A percentile compares a stretch with the other conserved stretches of the same genome.
These are phyloP conservation scores for Tulasnella sp. DNA, from an alignment of 768 basidiomycete genomes.

Conservation along the genomic window DNA sequence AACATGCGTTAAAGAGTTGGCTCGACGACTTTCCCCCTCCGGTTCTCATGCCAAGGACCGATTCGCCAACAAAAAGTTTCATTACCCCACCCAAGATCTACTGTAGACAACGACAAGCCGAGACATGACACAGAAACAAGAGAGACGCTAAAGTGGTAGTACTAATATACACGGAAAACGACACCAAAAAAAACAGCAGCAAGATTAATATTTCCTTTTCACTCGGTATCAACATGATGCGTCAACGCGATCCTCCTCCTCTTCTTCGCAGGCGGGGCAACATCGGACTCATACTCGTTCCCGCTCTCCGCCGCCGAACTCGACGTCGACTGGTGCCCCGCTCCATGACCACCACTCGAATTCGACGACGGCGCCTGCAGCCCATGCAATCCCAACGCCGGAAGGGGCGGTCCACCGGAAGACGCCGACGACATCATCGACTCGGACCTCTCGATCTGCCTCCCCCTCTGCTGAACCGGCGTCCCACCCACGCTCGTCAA, in stretches of 20 bases:
- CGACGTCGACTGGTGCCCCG: background rate
- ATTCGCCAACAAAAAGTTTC: too few species aligned
- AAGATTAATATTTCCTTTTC: background rate
- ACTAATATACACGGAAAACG: background rate
- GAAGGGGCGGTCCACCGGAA: background rate
- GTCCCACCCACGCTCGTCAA: background rate
- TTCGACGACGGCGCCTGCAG: background rate
- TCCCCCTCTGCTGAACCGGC: background rate
- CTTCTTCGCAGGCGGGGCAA: conserved; percentile 63
- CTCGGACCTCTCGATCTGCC: background rate
- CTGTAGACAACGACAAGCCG: background rate
- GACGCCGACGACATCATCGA: background rate
- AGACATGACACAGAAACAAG: background rate
- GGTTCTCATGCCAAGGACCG: too few species aligned
- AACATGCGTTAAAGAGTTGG: too few species aligned
- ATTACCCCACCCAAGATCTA: background rate
- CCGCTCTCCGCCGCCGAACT: background rate
- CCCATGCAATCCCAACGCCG: conserved; percentile 2
- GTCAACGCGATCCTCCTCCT: conserved; percentile 64
- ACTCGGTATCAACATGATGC: conserved; percentile 13
- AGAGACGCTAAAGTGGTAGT: background rate
- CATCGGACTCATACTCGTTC: conserved; percentile 20
- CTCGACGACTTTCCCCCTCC: too few species aligned
- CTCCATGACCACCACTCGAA: background rate
- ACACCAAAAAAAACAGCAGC: too few species aligned